These are phyloP conservation scores for Draba incana DNA, from an alignment of 345 rosid species.

Conservation along the genomic window DNA sequence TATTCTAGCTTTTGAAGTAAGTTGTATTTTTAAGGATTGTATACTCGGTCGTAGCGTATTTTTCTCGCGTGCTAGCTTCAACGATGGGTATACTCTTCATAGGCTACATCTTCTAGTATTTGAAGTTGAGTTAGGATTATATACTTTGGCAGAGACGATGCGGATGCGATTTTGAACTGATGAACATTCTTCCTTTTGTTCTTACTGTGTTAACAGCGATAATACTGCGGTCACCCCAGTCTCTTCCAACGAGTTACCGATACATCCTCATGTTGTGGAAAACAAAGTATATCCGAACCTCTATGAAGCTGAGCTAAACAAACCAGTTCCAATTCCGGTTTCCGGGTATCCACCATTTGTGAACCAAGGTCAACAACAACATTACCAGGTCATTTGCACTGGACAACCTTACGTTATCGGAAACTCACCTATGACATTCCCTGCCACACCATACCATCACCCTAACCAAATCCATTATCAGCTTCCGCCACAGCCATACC, in stretches of 20 bases:
- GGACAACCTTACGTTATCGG: conserved; percentile 46
- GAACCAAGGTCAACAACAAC: conserved; percentile 52
- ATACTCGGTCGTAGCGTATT: not conserved
- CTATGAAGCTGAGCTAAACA: conserved; percentile 40
- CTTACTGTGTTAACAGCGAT: conserved; percentile 20
- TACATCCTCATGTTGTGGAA: conserved; percentile 41
- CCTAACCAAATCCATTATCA: conserved; percentile 51
- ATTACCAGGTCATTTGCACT: conserved; percentile 45
- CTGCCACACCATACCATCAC: conserved; percentile 48
- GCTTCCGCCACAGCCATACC: conserved; percentile 50
- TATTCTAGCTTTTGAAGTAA: not conserved
- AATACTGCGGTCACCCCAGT: conserved; percentile 20
- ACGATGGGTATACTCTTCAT: not conserved
- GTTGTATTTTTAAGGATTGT: not conserved
- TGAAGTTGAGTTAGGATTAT: conserved; percentile 1
- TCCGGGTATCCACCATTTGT: conserved; percentile 50
- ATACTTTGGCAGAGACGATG: not conserved
- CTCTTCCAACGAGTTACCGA: conserved; percentile 26
- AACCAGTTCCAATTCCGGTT: conserved; percentile 45
- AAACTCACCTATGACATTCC: conserved; percentile 43
- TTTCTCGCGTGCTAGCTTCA: conserved; percentile 1
- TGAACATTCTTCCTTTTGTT: conserved; percentile 12
- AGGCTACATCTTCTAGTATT: not conserved
- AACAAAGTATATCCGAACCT: conserved; percentile 35
- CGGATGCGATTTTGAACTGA: not conserved